Percentiles rank a stretch among this genome's conserved stretches.
These are phyloP conservation scores for Melampsora americana DNA, from an alignment of 1,284 basidiomycete genomes.

Conservation along the genomic window DNA sequence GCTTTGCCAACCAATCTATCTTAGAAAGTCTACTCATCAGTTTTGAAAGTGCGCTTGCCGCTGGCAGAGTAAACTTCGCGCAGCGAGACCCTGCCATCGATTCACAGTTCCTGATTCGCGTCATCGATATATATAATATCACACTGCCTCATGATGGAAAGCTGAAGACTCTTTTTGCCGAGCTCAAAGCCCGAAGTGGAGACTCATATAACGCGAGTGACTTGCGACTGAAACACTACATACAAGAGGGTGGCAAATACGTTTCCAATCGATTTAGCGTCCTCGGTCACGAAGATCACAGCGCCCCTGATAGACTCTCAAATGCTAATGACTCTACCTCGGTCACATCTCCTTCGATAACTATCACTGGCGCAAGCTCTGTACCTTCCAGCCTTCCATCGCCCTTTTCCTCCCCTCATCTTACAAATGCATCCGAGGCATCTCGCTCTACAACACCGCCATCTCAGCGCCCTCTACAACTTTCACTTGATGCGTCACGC, in stretches of 20 bases:
- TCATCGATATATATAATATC: conserved; percentile 11
- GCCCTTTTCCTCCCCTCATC: neutral
- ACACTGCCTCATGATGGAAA: neutral
- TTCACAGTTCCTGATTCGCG: conserved; percentile 16
- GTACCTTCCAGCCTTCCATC: neutral
- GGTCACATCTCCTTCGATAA: neutral
- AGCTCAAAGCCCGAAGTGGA: neutral
- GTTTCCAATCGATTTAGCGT: conserved; percentile 34
- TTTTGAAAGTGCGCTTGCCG: conserved; percentile 14
- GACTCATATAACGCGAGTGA: neutral
- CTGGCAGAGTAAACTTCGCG: neutral
- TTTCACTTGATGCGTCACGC: too few species aligned
- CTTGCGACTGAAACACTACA: conserved; percentile 22
- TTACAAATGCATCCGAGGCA: neutral
- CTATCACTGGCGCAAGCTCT: conserved; percentile 7
- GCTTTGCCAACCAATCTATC: neutral
- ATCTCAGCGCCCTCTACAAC: neutral
- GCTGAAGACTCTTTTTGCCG: conserved; percentile 9
- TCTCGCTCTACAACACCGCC: neutral
- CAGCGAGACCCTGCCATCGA: conserved; percentile 16
- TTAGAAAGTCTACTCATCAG: conserved; percentile 20
- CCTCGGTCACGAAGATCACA: conserved; percentile 14
- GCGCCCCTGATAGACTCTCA: neutral
- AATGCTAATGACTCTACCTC: neutral
- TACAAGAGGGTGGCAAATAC: conserved; percentile 30